Evolutionary conservation across 192 early-diverging fungal species (phyloP), one percentile per base, ranked within the genome.

Genomic region (Entomortierella lignicola): DNA sequence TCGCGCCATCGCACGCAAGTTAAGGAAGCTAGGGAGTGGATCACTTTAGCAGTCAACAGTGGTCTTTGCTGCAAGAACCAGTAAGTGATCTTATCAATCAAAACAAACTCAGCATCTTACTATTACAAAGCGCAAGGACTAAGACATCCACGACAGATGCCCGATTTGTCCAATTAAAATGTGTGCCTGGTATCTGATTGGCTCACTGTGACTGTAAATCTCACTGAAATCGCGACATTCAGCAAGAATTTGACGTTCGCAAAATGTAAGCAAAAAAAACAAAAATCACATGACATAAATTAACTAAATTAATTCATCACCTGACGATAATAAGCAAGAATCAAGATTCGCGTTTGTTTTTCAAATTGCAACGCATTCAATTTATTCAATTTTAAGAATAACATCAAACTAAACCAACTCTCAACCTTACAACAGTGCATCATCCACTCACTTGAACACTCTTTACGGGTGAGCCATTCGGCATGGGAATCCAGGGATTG

Each of bases 401-500:
- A 4, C 20, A 20, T 47, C 4, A 47, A 47, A 47, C 20, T 15
- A 47, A 47, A 11, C 44, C 17, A 2, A 12, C 20, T 47, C 13
- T 42, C 13, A 20, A 47, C 17, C 17, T 12, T 47, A 37, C 34
- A 37, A 10, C 34, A 37, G 34, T 10, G 10, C 34, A 37, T 4
- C 34, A 10, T 10, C 5, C 52, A 54, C 26, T 27, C 23, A 54
- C 2, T 47, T 47, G 20, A 47, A 20, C 44, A 7, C 44, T 20
- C 31, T 6, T 12, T 8, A 2, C 0, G 44, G 11, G 8, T 32
- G 48, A 54, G 29, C 52, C 18, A 2, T 17, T 12, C 44, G 27
- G 2, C 20, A 99, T 99, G 98, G 98, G 98, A 26, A 98, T 99
- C 62, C 69, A 83, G 31, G 94, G 95, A 4, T 89, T 99, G 8